phyloP scores from a whole-genome alignment of 345 rosid species.

The Lenwebbia sp. region DNA sequence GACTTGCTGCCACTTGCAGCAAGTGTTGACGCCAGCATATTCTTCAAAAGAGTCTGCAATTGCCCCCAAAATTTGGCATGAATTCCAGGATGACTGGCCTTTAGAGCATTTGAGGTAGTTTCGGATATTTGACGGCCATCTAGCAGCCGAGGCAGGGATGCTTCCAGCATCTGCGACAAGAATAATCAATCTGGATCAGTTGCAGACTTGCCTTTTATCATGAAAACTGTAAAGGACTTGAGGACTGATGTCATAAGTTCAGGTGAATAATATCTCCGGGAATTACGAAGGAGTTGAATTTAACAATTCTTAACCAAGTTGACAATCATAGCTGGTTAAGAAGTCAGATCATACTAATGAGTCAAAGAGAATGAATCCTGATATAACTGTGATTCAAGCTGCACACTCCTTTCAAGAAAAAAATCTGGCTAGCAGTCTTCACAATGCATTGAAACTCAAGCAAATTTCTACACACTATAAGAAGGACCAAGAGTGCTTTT shows the following conservation, averaged over 20 bases:
- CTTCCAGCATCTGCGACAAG: slow-evolving; percentile 59
- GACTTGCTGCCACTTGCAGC: slow-evolving; percentile 24
- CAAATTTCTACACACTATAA: background rate
- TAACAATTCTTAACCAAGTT: background rate
- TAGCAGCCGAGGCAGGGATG: slow-evolving; percentile 54
- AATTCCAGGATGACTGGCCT: slow-evolving; percentile 29
- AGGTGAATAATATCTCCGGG: background rate
- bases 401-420: background rate
- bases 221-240: background rate
- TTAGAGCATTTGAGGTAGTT: slow-evolving; percentile 17
- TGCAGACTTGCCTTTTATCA: background rate
- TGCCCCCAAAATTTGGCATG: slow-evolving; percentile 62
- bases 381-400: background rate
- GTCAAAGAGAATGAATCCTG: background rate
- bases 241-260: background rate
- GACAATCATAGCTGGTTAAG: background rate
- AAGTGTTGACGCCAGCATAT: slow-evolving; percentile 39
- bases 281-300: background rate
- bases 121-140: slow-evolving; percentile 47
- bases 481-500: background rate
- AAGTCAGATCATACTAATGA: background rate
- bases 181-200: background rate
- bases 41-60: slow-evolving; percentile 58
- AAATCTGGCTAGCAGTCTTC: slow-evolving; percentile 47
- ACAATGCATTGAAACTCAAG: background rate